Conservation (phyloP, 352 stramenopile species). For the Phytophthora syringae region DNA sequence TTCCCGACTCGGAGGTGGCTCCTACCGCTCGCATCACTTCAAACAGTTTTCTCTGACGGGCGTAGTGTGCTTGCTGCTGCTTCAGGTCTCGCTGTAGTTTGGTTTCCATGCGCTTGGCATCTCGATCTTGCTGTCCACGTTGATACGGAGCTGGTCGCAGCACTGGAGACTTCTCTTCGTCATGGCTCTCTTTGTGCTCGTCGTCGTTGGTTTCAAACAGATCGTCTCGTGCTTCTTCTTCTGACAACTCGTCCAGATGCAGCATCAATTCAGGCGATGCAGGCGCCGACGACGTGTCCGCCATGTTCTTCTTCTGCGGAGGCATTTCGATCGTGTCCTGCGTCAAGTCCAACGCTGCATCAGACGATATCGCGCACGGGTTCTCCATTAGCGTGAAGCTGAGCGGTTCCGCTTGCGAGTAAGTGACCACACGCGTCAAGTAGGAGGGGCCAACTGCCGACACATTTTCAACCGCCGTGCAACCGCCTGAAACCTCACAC, state of each 20-base stretch:
- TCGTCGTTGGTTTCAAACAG: constrained; percentile 6
- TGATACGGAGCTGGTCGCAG: constrained; percentile 4
- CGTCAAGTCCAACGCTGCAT: constrained; percentile 11
- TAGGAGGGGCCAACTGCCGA: constrained; percentile 19
- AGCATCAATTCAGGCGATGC: constrained; percentile 36
- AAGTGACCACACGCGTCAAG: constrained; percentile 27
- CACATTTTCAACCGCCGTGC: constrained; percentile 23
- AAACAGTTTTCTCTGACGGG: constrained; percentile 61
- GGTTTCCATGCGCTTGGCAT: constrained; percentile 48
- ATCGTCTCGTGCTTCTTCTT: constrained; percentile 10
- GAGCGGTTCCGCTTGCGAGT: background rate
- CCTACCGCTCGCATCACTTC: constrained; percentile 51
- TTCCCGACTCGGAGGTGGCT: constrained; percentile 4
- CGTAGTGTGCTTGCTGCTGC: constrained; percentile 70
- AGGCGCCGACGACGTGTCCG: constrained; percentile 1
- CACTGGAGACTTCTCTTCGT: constrained; percentile 9
- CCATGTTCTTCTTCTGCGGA: no score
- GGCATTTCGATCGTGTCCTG: constrained; percentile 12
- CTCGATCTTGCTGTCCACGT: constrained; percentile 23
- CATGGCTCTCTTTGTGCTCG: constrained; percentile 12
- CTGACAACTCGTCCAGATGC: constrained; percentile 56
- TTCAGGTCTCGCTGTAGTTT: constrained; percentile 61
- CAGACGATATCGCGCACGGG: background rate
- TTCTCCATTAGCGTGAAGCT: background rate
- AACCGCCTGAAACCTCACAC: constrained; percentile 29